phyloP scores from a whole-genome alignment of 192 early-diverging fungal genomes.

The Podila epicladia region DNA sequence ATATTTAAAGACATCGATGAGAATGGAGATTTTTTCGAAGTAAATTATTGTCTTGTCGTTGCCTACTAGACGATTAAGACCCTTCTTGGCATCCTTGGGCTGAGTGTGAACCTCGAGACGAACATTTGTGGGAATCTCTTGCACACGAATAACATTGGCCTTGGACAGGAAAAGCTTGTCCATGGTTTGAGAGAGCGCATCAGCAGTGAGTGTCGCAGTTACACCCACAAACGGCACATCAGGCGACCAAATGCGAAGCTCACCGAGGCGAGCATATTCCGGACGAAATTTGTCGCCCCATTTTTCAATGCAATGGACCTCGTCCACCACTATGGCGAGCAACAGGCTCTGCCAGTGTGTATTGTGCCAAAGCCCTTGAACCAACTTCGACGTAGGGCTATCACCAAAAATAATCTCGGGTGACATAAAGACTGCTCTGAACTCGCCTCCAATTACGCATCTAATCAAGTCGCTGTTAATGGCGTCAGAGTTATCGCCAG shows the following conservation, averaged over 20 bases:
- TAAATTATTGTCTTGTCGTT: constrained; percentile 16
- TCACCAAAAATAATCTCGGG: constrained; percentile 20
- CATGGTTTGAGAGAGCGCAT: constrained; percentile 1
- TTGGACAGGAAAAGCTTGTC: constrained; percentile 8
- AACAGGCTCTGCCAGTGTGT: not conserved
- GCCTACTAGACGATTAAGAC: constrained; percentile 8
- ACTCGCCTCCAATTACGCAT: constrained; percentile 9
- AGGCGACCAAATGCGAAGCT: constrained; percentile 16
- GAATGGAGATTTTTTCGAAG: constrained; percentile 8
- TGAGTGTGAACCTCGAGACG: constrained; percentile 17
- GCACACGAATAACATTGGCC: not conserved
- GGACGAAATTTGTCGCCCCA: constrained; percentile 8
- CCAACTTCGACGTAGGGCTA: constrained; percentile 4
- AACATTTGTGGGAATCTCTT: constrained; percentile 7
- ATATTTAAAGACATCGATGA: not conserved
- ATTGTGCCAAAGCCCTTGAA: not conserved
- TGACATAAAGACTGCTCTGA: constrained; percentile 21
- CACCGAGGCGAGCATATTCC: constrained; percentile 13
- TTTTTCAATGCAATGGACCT: constrained; percentile 21
- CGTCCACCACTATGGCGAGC: constrained; percentile 16
- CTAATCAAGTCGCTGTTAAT: not conserved
- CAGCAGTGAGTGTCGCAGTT: constrained; percentile 11
- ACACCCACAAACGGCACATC: constrained; percentile 15
- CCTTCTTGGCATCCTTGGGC: constrained; percentile 7
- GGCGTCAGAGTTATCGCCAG: constrained; percentile 4